phyloP scores from a whole-genome alignment of 805 yeast genomes.

The Danielia reshetovae region DNA sequence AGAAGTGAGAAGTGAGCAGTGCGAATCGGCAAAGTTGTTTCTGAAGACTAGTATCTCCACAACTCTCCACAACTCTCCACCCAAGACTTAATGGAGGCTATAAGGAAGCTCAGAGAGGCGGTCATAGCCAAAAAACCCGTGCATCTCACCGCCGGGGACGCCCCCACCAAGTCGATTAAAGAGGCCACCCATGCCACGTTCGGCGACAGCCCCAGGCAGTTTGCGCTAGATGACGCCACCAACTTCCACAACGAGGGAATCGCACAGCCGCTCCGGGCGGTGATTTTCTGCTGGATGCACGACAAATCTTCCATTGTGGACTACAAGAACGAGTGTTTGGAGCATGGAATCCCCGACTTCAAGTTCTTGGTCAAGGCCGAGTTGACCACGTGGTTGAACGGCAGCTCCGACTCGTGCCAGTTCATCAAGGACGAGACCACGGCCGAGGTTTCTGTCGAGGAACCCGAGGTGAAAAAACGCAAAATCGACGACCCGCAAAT shows the following conservation, averaged over 20 bases:
- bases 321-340: slow-evolving; percentile 70
- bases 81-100: slow-evolving; percentile 13
- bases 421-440: slow-evolving; percentile 35
- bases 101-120: slow-evolving; percentile 26
- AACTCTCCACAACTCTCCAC: background rate
- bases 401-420: slow-evolving; percentile 57
- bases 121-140: slow-evolving; percentile 22
- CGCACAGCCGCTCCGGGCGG: slow-evolving; percentile 52
- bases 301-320: slow-evolving; percentile 75
- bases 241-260: slow-evolving; percentile 50
- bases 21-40: too few species aligned
- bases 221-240: slow-evolving; percentile 45
- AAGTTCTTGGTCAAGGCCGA: slow-evolving; percentile 85
- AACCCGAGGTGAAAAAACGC: slow-evolving; percentile 7
- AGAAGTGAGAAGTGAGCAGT: too few species aligned
- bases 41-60: background rate
- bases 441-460: slow-evolving; percentile 16
- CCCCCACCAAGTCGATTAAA: slow-evolving; percentile 22
- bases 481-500: slow-evolving; percentile 44
- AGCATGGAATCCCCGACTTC: slow-evolving; percentile 60
- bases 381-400: slow-evolving; percentile 75
- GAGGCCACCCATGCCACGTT: slow-evolving; percentile 35
- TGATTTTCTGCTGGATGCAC: slow-evolving; percentile 74
- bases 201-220: slow-evolving; percentile 17
- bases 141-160: slow-evolving; percentile 11